Evolutionary conservation across 345 rosid genomes (phyloP).

Genomic region (Eucalyptus cladocalyx): DNA sequence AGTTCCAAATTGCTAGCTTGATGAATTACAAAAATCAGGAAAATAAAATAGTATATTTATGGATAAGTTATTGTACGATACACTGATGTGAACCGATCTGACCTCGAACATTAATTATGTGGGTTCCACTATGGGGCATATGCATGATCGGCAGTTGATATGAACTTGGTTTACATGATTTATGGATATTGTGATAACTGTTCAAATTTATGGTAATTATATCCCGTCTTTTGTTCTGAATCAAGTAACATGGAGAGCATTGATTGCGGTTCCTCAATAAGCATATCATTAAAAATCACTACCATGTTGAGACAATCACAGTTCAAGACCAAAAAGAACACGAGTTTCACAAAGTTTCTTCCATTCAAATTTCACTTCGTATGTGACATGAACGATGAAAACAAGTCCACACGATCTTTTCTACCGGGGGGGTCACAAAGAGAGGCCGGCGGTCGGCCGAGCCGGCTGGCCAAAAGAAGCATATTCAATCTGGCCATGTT

Average conservation of each 20-base stretch:
- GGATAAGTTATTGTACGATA: background rate
- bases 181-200: accelerated
- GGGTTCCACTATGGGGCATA: background rate
- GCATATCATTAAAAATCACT: background rate
- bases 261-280: background rate
- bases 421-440: background rate
- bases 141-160: background rate
- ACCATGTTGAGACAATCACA: background rate
- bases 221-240: background rate
- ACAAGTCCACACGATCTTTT: background rate
- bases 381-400: background rate
- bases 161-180: background rate
- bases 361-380: background rate
- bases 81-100: background rate
- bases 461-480: background rate
- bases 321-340: background rate
- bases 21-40: background rate
- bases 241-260: background rate
- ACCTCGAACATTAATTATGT: background rate
- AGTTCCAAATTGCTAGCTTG: background rate
- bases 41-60: background rate
- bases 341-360: background rate
- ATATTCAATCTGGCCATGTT: background rate
- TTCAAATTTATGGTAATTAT: background rate
- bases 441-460: background rate